Evolutionary conservation across 164 flowering plant species (phyloP), one percentile per base, ranked within the genome.

Genomic region (Tetracentron sinense): DNA sequence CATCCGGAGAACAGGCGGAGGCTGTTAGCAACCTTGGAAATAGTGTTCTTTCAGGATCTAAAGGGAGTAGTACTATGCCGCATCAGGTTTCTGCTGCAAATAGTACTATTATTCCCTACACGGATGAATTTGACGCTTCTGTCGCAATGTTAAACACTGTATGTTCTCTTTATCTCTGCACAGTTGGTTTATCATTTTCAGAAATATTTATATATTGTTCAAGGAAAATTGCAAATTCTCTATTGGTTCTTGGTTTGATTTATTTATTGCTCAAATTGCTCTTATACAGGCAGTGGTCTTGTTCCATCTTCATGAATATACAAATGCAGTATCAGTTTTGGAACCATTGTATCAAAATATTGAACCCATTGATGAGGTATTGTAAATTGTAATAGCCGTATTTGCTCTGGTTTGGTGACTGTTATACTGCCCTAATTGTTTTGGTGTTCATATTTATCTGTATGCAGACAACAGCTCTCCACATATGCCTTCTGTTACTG

Each of bases 301-400:
- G 82, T 92, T 76, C 74, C 86, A 90, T 70, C 90, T 92, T 54
- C 88, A 82, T 61, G 96, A 95, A 54, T 86, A 86, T 78, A 69
- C 69, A 28, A 85, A 82, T 67, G 91, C 92, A 42, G 75, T 85
- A 49, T 83, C 97, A 38, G 64, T 84, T 72, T 57, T 95, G 72
- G 97, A 87, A 65, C 85, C 88, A 10, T 70, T 88, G 29, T 95
- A 74, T 78, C 87, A 84, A 69, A 92, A 90, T 68, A 88, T 90
- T 68, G 94, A 80, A 69, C 96, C 95, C 0, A 78, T 95, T 55
- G 89, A 87, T 64, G 96, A 90, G 97, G 97, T 95, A 69, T 4
- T 22, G 17, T 57, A 42, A 5, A 3, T 62, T n/a, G n/a, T n/a
- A n/a, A 23, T 42, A 4, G 1, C 44, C 1, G 6, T 44, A 4